Base-by-base conservation (phyloP, 2,329 filamentous ascomycete species). In the Aspergillus sp. region DNA sequence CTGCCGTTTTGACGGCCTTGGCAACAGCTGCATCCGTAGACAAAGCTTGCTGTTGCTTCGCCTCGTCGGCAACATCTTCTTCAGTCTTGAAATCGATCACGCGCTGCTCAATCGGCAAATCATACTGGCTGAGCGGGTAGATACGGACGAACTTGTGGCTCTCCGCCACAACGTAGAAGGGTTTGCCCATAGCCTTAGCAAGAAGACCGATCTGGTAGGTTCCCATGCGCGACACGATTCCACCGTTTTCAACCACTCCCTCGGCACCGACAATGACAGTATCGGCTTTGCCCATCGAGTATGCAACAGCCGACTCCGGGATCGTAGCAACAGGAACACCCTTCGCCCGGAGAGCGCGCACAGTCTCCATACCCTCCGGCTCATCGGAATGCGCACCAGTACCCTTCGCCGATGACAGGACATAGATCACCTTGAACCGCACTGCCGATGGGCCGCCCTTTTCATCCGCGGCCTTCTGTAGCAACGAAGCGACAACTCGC, bases 131-230 rank as follows among this genome's bases (percentile, higher is more conserved):
- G 21, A 95, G 80, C 1, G 94, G 91, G 70, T 93, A 95, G 58
- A 95, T 84, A 69, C 92, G 85, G 49, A 96, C 92, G 73, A 99
- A 97, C 79, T 99, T 99, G 82, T 99, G 95, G 70, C 91, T 96
- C 80, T 99, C 95, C 1, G 90, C 90, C 5, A 95, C 92, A 17
- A 96, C 92, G 71, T 96, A 96, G 68, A 98, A 91, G 0, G 90
- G 90, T 64, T 91, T 88, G 41, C 88, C 86, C 62, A 85, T 84
- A 13, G 84, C 84, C 69, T 88, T 88, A 5, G 93, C 92, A 55
- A 97, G 80, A 67, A 92, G 81, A 2, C 91, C 93, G 68, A 98
- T 89, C 79, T 96, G 92, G 68, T 91, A 94, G 3, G 87, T 89
- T 25, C 94, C 94, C 78, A 98, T 85, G 52, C 93, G 83, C 23